These are phyloP conservation scores for Aaosphaeria pasadenensis DNA, from an alignment of 2,329 filamentous ascomycete species.

Conservation along the genomic window DNA sequence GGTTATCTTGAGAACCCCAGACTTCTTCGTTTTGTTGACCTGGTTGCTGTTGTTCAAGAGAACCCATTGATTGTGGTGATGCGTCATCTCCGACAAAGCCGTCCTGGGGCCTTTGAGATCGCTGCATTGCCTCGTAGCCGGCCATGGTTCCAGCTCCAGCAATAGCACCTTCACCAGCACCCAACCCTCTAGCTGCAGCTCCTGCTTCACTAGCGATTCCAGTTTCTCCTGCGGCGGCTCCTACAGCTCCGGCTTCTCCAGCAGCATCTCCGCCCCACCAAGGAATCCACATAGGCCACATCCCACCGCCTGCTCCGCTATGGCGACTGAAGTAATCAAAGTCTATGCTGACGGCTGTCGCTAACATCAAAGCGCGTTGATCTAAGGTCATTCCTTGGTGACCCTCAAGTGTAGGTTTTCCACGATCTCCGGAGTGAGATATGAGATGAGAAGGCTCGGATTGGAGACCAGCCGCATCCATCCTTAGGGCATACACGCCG, in stretches of 20 bases:
- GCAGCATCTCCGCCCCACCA: slow-evolving; percentile 33
- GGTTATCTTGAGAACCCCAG: slow-evolving; percentile 26
- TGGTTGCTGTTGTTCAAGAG: slow-evolving; percentile 20
- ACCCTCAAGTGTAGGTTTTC: slow-evolving; percentile 12
- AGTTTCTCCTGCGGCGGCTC: slow-evolving; percentile 34
- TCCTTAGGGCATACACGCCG: slow-evolving; percentile 61
- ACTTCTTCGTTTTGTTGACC: slow-evolving; percentile 19
- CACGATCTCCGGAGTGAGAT: slow-evolving; percentile 34
- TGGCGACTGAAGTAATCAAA: slow-evolving; percentile 67
- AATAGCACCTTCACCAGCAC: slow-evolving; percentile 43
- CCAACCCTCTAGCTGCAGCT: slow-evolving; percentile 37
- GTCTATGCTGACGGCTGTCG: slow-evolving; percentile 63
- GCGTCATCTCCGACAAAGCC: too few species aligned
- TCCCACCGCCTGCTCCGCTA: slow-evolving; percentile 42
- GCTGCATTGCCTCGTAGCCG: slow-evolving; percentile 62
- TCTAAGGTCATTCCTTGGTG: slow-evolving; percentile 60
- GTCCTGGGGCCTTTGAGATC: slow-evolving; percentile 40
- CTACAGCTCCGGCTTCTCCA: slow-evolving; percentile 35
- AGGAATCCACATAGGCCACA: slow-evolving; percentile 52
- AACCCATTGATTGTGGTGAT: slow-evolving; percentile 21
- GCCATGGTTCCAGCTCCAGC: slow-evolving; percentile 59
- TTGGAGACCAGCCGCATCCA: slow-evolving; percentile 56
- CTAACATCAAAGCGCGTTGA: slow-evolving; percentile 64
- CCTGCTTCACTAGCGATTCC: slow-evolving; percentile 36
- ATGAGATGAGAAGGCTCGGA: slow-evolving; percentile 38